Base-by-base conservation (phyloP, 106 monocot genomes). In the Acorus gramineus region DNA sequence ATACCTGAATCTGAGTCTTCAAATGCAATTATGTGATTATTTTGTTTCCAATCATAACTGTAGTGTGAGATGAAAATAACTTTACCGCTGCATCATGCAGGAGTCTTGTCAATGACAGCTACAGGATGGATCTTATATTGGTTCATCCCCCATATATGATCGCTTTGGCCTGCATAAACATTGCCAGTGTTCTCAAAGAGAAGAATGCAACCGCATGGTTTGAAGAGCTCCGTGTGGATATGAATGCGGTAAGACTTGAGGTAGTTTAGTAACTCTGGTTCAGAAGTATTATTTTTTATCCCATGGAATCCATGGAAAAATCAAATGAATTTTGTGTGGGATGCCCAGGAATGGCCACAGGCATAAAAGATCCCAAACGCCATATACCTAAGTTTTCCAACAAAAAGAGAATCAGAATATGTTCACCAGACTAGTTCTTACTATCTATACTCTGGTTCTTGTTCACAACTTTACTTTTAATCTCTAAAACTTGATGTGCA, bases 21-120 rank as follows among this genome's bases (percentile, higher is more conserved):
- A 28, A 28, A 28, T 28, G 28, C 28, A 28, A 28, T 28, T 28
- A 28, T 28, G 28, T 28, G 28, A 28, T 28, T 28, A n/a, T 28
- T 28, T 28, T 28, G 28, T 28, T 28, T 28, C 28, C 28, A 28
- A 28, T 28, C 28, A 28, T 28, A 28, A 28, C 28, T 28, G 28
- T 1, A 28, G 28, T 28, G 28, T 28, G 28, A 28, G 28, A 28
- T 28, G 14, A 12, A n/a, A 3, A 59, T 7, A 7, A 7, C 7
- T 10, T 59, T n/a, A 7, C 7, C 3, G 5, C 2, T 58, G 57
- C 3, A 57, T 28, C 57, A 57, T 79, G 71, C 78, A 96, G 96
- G 96, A 79, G 96, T 11, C 84, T 91, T 55, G 91, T 96, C 53
- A 96, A 96, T 71, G 96, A 96, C 72, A 96, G 91, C 8, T 96